A percentile compares a stretch with the other conserved stretches of the same genome.
Conservation (phyloP, 208 protist genomes). For the Acanthamoeba divionensis region DNA sequence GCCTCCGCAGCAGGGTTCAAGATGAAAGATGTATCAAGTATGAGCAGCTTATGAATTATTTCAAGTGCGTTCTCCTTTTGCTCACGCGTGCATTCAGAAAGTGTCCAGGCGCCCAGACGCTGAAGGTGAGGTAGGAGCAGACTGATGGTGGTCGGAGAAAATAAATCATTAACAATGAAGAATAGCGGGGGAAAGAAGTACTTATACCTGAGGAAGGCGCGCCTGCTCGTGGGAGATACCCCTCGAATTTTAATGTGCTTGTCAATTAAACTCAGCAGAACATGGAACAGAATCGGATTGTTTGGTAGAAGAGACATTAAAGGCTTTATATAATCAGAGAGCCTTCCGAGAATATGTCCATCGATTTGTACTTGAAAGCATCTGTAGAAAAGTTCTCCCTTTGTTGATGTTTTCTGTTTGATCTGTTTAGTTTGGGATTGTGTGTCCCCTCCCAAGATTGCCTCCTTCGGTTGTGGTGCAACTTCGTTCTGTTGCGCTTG, state of each 20-base stretch:
- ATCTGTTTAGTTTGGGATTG: background rate
- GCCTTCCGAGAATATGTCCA: slow-evolving; percentile 1
- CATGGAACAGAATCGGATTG: slow-evolving; percentile 46
- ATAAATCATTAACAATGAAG: background rate
- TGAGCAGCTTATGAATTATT: slow-evolving; percentile 22
- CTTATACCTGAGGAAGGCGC: background rate
- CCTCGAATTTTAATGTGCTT: slow-evolving; percentile 7
- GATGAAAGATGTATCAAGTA: slow-evolving; percentile 3
- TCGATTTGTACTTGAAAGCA: slow-evolving; percentile 46
- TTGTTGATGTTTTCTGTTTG: slow-evolving; percentile 46
- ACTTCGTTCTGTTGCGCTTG: too few species aligned
- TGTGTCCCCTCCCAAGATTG: background rate
- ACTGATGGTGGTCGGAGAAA: background rate
- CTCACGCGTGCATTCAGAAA: background rate
- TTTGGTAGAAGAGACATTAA: slow-evolving; percentile 49
- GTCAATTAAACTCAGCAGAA: slow-evolving; percentile 55
- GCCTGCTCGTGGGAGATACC: background rate
- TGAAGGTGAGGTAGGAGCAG: slow-evolving; percentile 27
- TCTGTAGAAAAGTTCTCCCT: slow-evolving; percentile 62
- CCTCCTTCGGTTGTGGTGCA: too few species aligned
- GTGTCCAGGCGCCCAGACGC: slow-evolving; percentile 36
- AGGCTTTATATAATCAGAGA: slow-evolving; percentile 22
- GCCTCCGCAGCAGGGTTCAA: background rate
- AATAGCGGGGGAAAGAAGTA: background rate
- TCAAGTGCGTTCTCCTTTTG: slow-evolving; percentile 52